These are phyloP conservation scores for Aspergillus sp. DNA, from an alignment of 2,329 filamentous ascomycete genomes.

Conservation along the genomic window DNA sequence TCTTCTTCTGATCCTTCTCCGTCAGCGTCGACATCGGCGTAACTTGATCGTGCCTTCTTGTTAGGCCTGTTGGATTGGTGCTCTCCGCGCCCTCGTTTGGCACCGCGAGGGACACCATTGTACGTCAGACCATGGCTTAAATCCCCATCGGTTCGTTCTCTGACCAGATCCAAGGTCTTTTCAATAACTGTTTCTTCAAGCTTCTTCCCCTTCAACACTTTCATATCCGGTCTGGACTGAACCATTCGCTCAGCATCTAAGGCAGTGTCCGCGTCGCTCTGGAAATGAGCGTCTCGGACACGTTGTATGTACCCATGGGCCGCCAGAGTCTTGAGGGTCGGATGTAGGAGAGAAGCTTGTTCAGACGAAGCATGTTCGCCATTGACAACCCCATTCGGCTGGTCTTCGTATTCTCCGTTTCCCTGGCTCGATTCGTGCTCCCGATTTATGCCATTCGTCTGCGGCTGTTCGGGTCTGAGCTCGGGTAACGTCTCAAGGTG, in stretches of 20 bases:
- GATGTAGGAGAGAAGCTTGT: conserved; percentile 22
- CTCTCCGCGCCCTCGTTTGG: conserved; percentile 24
- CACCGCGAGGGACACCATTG: conserved; percentile 25
- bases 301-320: conserved; percentile 35
- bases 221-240: conserved; percentile 22
- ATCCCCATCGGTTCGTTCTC: conserved; percentile 28
- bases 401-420: conserved; percentile 10
- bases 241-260: conserved; percentile 31
- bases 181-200: conserved; percentile 25
- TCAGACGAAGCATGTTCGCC: conserved; percentile 15
- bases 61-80: conserved; percentile 11
- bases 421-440: conserved; percentile 15
- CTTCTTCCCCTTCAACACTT: conserved; percentile 32
- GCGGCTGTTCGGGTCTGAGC: conserved; percentile 15
- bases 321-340: conserved; percentile 33
- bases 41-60: conserved; percentile 16
- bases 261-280: conserved; percentile 33
- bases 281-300: conserved; percentile 34
- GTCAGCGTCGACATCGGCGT: conserved; percentile 21
- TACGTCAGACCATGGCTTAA: conserved; percentile 25
- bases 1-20: conserved; percentile 21
- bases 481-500: conserved; percentile 38
- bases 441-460: conserved; percentile 19
- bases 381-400: conserved; percentile 15
- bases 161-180: conserved; percentile 22